Evolutionary conservation across 768 basidiomycete genomes (phyloP), one percentile per base, ranked within the genome.

Genomic region (Floccularia luteovirens): DNA sequence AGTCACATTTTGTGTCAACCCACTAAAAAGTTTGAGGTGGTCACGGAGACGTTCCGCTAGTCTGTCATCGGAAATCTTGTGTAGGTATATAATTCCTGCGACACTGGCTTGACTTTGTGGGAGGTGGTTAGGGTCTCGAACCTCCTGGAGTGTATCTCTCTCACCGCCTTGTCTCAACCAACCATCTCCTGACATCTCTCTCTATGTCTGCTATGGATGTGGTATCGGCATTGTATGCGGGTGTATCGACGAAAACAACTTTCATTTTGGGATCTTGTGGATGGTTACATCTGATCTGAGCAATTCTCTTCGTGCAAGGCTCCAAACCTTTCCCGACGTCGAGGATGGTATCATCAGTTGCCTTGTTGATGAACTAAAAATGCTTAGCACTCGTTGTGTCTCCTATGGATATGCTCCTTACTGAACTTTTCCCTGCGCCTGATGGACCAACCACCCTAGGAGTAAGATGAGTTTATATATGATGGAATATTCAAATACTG

Each of bases 331-430:
- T 46, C 6, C 57, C 55, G 2, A 58, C 48, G 6, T 42, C 32
- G 4, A 53, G 46, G 10, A 39, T 34, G 4, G 46, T 42, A 4
- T 14, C 25, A 1, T 50, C 50, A 7, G 52, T 43, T 3, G 49
- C 52, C 20, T 46, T 25, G 33, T 58, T 60, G 20, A 58, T 50
- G 31, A 57, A 57, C 58, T 58, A 32, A 10, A 38, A 11, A 12
- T 28, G 23, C n/a, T n/a, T n/a, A n/a, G n/a, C n/a, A n/a, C n/a
- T n/a, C n/a, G n/a, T n/a, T n/a, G n/a, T n/a, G n/a, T n/a, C n/a
- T n/a, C n/a, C n/a, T n/a, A n/a, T n/a, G n/a, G n/a, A n/a, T n/a
- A n/a, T n/a, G n/a, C n/a, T n/a, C n/a, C 27, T 28, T 28, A 28
- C 27, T 28, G 27, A 8, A 28, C 27, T 28, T 14, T 28, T 28